A percentile compares a stretch with the other conserved stretches of the same genome.
Evolutionary conservation across 2,329 filamentous ascomycete genomes (phyloP).

Genomic region (Talaromyces sp.): DNA sequence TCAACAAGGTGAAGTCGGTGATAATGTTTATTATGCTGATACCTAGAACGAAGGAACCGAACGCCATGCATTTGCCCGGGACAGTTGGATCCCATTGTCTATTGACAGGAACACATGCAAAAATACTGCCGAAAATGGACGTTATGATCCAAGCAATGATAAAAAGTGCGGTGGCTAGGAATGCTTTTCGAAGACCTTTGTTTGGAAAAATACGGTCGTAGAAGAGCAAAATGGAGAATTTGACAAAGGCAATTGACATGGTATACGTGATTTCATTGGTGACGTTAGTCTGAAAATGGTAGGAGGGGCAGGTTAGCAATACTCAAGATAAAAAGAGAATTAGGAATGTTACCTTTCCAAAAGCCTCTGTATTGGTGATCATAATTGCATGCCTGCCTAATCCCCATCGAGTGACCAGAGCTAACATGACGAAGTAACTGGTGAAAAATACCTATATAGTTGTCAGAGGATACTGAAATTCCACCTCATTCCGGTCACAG

Average conservation of each 20-base stretch:
- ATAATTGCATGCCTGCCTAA: neutral
- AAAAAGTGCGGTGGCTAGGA: neutral
- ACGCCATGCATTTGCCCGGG: neutral
- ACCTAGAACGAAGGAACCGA: neutral
- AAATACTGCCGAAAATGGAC: neutral
- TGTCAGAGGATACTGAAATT: neutral
- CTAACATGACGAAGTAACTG: neutral
- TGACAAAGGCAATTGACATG: neutral
- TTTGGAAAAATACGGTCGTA: neutral
- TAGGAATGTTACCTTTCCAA: neutral
- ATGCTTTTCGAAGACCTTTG: neutral
- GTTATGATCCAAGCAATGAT: neutral
- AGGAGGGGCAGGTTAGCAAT: neutral
- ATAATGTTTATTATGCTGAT: neutral
- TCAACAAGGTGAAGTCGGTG: neutral
- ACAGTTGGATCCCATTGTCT: neutral
- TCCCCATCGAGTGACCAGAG: neutral
- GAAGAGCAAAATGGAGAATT: neutral
- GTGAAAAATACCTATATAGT: neutral
- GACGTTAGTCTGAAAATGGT: neutral
- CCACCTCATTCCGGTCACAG: neutral
- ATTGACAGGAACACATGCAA: neutral
- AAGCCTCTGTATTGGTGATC: neutral
- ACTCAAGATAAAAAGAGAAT: neutral
- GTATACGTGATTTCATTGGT: neutral